Evolutionary conservation across 106 monocot species (phyloP).

Genomic region (Amphibolis antarctica): DNA sequence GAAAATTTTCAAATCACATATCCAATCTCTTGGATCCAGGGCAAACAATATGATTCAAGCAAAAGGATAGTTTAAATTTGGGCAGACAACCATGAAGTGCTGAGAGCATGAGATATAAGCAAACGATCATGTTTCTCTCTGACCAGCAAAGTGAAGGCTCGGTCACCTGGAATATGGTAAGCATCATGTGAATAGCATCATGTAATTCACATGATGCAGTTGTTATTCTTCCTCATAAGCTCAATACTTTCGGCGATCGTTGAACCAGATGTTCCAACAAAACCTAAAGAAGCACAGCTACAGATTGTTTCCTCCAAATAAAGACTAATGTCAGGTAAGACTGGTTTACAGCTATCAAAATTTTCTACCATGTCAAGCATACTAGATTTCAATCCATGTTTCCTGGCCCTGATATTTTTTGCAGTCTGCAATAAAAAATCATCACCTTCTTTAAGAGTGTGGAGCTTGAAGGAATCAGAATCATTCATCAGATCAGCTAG

Average conservation of each 20-base stretch:
- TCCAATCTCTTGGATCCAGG: no score
- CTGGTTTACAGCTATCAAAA: slow-evolving; percentile 12
- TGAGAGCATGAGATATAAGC: no score
- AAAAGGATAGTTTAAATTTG: no score
- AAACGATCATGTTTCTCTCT: no score
- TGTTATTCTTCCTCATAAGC: slow-evolving; percentile 57
- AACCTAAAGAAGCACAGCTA: slow-evolving; percentile 86
- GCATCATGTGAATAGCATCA: not conserved
- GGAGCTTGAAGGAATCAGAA: slow-evolving; percentile 32
- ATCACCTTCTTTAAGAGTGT: slow-evolving; percentile 48
- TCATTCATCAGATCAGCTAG: slow-evolving; percentile 39
- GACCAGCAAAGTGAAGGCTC: not conserved
- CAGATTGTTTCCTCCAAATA: slow-evolving; percentile 70
- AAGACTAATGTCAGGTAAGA: slow-evolving; percentile 55
- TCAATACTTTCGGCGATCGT: slow-evolving; percentile 79
- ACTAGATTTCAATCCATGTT: slow-evolving; percentile 37
- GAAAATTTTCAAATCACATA: no score
- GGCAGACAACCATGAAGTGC: no score
- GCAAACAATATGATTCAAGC: no score
- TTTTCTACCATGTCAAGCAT: slow-evolving; percentile 7
- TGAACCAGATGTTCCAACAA: slow-evolving; percentile 88
- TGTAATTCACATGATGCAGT: slow-evolving; percentile 19
- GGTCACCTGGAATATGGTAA: not conserved
- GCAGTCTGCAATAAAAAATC: slow-evolving; percentile 37
- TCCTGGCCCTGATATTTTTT: slow-evolving; percentile 42